A percentile compares a stretch with the other conserved stretches of the same genome.
Conservation (phyloP, 768 basidiomycete species). For the Serendipita vermifera region DNA sequence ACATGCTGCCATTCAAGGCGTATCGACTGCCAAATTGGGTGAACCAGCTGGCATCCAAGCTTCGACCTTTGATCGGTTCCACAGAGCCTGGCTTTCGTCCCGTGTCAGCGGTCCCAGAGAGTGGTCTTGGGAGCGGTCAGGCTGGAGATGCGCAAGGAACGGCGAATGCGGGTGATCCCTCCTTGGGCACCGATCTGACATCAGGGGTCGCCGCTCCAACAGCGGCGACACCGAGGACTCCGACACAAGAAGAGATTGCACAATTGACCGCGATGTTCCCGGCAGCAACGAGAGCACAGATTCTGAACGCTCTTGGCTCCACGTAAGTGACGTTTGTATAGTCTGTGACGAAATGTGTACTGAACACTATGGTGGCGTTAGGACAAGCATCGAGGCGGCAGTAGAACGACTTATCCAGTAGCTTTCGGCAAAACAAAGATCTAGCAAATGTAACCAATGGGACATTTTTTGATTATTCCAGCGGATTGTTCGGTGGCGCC, state of each 20-base stretch:
- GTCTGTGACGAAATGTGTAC: conserved; percentile 8
- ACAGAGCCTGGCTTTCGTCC: conserved; percentile 49
- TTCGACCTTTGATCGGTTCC: conserved; percentile 57
- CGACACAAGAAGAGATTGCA: conserved; percentile 61
- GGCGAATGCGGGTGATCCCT: conserved; percentile 13
- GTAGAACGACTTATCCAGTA: conserved; percentile 48
- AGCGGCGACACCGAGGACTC: conserved; percentile 36
- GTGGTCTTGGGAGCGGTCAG: conserved; percentile 11
- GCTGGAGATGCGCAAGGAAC: conserved; percentile 16
- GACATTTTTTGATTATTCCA: no score
- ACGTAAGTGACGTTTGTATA: conserved; percentile 45
- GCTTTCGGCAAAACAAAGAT: no score
- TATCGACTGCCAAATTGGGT: conserved; percentile 60
- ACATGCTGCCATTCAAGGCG: conserved; percentile 60
- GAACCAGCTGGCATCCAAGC: conserved; percentile 40
- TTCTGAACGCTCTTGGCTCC: conserved; percentile 59
- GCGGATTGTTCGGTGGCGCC: no score
- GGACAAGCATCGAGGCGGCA: conserved; percentile 67
- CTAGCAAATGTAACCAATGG: no score
- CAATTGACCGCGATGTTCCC: conserved; percentile 77
- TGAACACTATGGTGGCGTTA: conserved; percentile 21
- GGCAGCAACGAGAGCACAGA: conserved; percentile 52
- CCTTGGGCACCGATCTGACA: conserved; percentile 37
- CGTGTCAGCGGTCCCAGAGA: conserved; percentile 62
- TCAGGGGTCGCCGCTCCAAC: conserved; percentile 48